Base-by-base conservation (phyloP, 2,329 filamentous ascomycete genomes). In the Ophiocordyceps sinensis region DNA sequence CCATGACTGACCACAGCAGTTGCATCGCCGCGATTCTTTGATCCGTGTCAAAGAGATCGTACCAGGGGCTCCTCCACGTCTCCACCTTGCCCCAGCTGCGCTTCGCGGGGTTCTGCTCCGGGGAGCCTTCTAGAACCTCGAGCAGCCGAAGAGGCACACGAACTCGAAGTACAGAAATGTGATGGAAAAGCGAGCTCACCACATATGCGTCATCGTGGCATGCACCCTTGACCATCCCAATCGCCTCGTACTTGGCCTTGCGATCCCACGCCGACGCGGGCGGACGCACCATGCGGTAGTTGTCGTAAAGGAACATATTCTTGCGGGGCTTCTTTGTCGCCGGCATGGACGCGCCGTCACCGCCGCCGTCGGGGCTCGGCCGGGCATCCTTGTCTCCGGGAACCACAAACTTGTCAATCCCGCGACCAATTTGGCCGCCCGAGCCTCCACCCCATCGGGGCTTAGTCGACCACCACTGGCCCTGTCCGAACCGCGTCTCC, bases 391-490 rank as follows among this genome's bases (percentile, higher is more conserved):
- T 70, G 45, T 73, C 69, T 17, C 65, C 66, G 12, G 65, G 50
- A 23, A 65, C 49, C 10, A 60, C 53, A 44, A 71, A 66, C 35
- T 62, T 62, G 36, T 76, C 72, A 28, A 73, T 60, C 56, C 81
- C 77, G 23, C 72, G 67, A 2, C 77, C 77, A 45, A 80, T 79
- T 3, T 75, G 72, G 0, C 77, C 77, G 28, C 77, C 77, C 9
- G 68, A 52, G 3, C 75, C 76, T 37, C 77, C 77, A 40, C 77
- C 77, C 77, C 77, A 81, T 42, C 77, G 69, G 29, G 65, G 71
- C 49, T 66, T 68, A 8, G 65, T 68, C 1, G 74, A 66, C 77
- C 77, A 81, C 77, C 77, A 81, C 44, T 70, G 61, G 15, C 64
- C 70, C 41, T 76, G 66, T 2, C 76, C 77, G 42, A 77, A 68